Evolutionary conservation across 2,329 filamentous ascomycete genomes (phyloP).

Genomic region (Cercospora janseana): DNA sequence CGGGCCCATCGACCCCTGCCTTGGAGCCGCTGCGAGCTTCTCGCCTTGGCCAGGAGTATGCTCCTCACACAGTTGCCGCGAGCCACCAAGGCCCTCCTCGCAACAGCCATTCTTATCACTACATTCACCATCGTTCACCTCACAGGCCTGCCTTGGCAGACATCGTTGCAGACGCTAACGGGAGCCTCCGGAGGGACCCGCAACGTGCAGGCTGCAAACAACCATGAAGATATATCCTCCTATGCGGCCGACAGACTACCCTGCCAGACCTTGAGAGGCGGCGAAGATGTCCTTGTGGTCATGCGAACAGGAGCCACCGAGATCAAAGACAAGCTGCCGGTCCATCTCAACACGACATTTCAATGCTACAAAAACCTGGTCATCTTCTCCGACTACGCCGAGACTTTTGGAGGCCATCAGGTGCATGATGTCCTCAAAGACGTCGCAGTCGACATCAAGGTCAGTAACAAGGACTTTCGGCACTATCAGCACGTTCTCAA

Average conservation of each 20-base stretch:
- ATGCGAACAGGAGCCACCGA: constrained; percentile 61
- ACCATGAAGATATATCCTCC: neutral
- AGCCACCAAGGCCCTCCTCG: constrained; percentile 16
- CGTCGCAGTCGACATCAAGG: constrained; percentile 34
- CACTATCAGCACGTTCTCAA: constrained; percentile 40
- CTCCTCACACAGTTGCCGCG: constrained; percentile 18
- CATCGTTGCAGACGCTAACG: too few relatives aligned
- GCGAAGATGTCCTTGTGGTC: constrained; percentile 55
- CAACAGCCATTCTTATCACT: constrained; percentile 3
- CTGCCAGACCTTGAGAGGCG: constrained; percentile 32
- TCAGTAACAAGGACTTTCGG: constrained; percentile 37
- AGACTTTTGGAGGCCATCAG: constrained; percentile 48
- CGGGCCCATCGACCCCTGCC: neutral
- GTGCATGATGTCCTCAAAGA: constrained; percentile 40
- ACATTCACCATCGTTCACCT: constrained; percentile 15
- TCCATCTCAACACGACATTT: constrained; percentile 55
- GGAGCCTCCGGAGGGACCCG: too few relatives aligned
- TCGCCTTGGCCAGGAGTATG: constrained; percentile 1
- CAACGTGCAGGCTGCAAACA: too few relatives aligned
- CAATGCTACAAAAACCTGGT: constrained; percentile 56
- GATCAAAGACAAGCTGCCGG: constrained; percentile 54
- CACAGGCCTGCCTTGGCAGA: constrained; percentile 1
- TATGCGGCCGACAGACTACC: constrained; percentile 12
- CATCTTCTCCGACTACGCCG: constrained; percentile 59
- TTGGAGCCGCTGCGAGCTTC: neutral